Evolutionary conservation across 768 basidiomycete species (phyloP), one percentile per base, ranked within the genome.

Genomic region (Inosperma sp.): DNA sequence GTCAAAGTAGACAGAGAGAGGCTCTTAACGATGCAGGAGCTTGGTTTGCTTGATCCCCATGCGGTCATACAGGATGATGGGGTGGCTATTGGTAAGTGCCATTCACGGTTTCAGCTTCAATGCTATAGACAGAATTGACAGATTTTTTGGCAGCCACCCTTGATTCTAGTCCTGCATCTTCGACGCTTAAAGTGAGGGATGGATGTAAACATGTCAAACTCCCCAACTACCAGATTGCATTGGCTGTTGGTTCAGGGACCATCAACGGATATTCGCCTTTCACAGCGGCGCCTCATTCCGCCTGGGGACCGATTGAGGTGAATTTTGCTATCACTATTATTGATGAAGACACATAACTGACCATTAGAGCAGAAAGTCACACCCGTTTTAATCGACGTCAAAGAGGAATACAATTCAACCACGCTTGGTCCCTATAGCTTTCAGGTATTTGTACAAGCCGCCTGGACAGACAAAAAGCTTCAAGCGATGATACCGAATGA

Each of bases 391-490:
- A 46, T 34, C 3, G 42, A 46, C 12, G 35, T 52, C 14, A 5
- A 16, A 1, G 40, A 31, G 26, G 42, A 35, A n/a, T 34, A 44
- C 33, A 44, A 52, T 17, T 21, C 30, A 3, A 43, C 42, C 7
- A 52, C 50, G 9, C 33, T 52, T 4, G 51, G 42, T n/a, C 51
- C 51, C 5, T 52, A 35, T 13, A 52, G 51, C 44, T 52, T 52
- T 19, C 31, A 37, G 4, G 51, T 36, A 1, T 52, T 52, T 27
- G 51, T 52, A 14, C 34, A 19, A 2, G 51, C 51, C 6, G 37
- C 34, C 26, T 52, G 43, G 43, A 52, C 51, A 22, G 31, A 42
- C 25, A 46, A 39, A 12, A 44, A 6, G 25, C 9, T 43, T 12
- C 31, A 51, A 34, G 27, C 39, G n/a, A 42, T 22, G 17, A 12